Evolutionary conservation across 768 basidiomycete genomes (phyloP).

Genomic region (Panaeolus papilionaceus): DNA sequence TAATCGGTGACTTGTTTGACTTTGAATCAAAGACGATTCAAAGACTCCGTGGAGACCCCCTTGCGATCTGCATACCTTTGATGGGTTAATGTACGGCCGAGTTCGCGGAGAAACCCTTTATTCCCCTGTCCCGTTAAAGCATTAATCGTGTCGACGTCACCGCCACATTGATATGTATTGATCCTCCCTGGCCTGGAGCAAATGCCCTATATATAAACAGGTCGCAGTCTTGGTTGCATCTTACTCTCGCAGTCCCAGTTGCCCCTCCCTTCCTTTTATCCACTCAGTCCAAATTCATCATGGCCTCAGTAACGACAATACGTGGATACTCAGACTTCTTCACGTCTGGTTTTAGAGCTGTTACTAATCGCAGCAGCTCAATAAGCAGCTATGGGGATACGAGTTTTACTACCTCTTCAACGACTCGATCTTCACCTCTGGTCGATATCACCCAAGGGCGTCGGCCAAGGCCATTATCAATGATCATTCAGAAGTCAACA

Average conservation of each 20-base stretch:
- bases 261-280: slow-evolving; percentile 11
- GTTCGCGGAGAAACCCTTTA: slow-evolving; percentile 21
- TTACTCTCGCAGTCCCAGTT: slow-evolving; percentile 12
- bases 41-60: slow-evolving; percentile 24
- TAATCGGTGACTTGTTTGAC: slow-evolving; percentile 14
- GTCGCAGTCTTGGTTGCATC: neutral
- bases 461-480: slow-evolving; percentile 34
- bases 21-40: slow-evolving; percentile 15
- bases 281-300: slow-evolving; percentile 14
- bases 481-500: slow-evolving; percentile 29
- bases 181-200: slow-evolving; percentile 14
- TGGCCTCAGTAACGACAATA: slow-evolving; percentile 24
- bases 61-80: slow-evolving; percentile 20
- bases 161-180: slow-evolving; percentile 28
- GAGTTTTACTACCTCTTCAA: slow-evolving; percentile 19
- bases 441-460: slow-evolving; percentile 28
- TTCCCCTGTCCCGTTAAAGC: slow-evolving; percentile 21
- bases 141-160: slow-evolving; percentile 35
- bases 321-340: slow-evolving; percentile 55
- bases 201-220: slow-evolving; percentile 14
- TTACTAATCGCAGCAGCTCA: slow-evolving; percentile 33
- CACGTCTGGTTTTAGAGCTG: slow-evolving; percentile 50
- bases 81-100: slow-evolving; percentile 20
- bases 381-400: slow-evolving; percentile 11
- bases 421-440: slow-evolving; percentile 9